Conservation (phyloP, 2,329 filamentous ascomycete species). For the Didymella glomerata region DNA sequence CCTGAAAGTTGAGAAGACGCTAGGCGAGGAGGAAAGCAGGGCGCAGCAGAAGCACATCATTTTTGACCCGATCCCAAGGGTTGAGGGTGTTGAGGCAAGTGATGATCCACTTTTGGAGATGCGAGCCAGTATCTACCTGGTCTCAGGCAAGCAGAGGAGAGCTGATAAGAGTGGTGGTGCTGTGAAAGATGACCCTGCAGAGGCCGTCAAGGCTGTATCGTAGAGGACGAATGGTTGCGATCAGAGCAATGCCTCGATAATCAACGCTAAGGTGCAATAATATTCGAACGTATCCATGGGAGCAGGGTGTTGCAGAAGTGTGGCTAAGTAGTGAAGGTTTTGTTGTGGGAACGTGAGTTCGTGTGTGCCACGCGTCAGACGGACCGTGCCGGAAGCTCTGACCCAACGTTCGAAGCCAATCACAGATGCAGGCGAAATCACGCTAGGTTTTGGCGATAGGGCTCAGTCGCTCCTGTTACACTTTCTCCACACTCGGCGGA, state of each 20-base stretch:
- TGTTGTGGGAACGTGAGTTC: not conserved
- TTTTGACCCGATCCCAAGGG: slow-evolving; percentile 66
- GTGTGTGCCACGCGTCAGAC: not conserved
- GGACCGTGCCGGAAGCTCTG: not conserved
- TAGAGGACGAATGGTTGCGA: not conserved
- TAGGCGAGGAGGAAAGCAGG: slow-evolving; percentile 53
- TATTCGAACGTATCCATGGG: no score
- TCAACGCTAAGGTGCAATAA: no score
- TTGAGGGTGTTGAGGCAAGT: slow-evolving; percentile 62
- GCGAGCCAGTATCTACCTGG: slow-evolving; percentile 64
- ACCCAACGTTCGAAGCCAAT: not conserved
- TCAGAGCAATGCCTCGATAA: not conserved
- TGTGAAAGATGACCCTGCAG: slow-evolving; percentile 11
- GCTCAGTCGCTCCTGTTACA: not conserved
- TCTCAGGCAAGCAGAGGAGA: slow-evolving; percentile 63
- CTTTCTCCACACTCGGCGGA: not conserved
- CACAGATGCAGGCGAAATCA: not conserved
- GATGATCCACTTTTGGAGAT: slow-evolving; percentile 66
- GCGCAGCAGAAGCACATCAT: slow-evolving; percentile 62
- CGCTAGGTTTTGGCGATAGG: slow-evolving; percentile 1
- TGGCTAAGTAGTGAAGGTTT: no score
- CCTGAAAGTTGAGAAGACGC: slow-evolving; percentile 55
- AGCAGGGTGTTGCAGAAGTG: not conserved
- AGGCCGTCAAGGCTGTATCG: slow-evolving; percentile 4
- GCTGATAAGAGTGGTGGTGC: slow-evolving; percentile 43